Evolutionary conservation across 2,329 filamentous ascomycete genomes (phyloP).

Genomic region (Cercospora zeina): DNA sequence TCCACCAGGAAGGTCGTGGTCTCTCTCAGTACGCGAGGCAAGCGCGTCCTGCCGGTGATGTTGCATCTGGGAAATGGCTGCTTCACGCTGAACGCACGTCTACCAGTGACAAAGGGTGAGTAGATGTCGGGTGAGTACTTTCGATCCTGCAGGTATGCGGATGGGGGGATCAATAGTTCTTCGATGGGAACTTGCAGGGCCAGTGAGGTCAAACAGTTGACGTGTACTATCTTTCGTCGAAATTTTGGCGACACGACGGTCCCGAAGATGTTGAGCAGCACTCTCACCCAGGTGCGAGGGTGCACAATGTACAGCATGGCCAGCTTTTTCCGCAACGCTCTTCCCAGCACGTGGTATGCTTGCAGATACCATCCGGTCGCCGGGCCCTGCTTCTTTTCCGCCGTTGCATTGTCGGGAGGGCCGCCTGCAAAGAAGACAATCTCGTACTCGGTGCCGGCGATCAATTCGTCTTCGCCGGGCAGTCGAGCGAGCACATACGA

Average conservation of each 20-base stretch:
- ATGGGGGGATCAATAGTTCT: slow-evolving; percentile 55
- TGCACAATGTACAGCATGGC: slow-evolving; percentile 60
- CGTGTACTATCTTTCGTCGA: slow-evolving; percentile 58
- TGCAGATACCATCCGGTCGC: slow-evolving; percentile 60
- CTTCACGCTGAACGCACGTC: slow-evolving; percentile 50
- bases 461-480: slow-evolving; percentile 57
- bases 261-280: slow-evolving; percentile 58
- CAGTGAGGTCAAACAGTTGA: slow-evolving; percentile 52
- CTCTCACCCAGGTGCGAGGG: slow-evolving; percentile 58
- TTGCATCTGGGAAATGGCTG: slow-evolving; percentile 51
- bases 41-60: slow-evolving; percentile 47
- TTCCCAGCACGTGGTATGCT: slow-evolving; percentile 57
- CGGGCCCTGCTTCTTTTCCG: slow-evolving; percentile 50
- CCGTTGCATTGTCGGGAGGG: slow-evolving; percentile 47
- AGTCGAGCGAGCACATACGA: slow-evolving; percentile 58
- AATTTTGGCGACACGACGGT: slow-evolving; percentile 60
- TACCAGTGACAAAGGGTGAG: slow-evolving; percentile 49
- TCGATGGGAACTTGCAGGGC: slow-evolving; percentile 55
- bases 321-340: slow-evolving; percentile 57
- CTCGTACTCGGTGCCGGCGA: slow-evolving; percentile 57
- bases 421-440: slow-evolving; percentile 61
- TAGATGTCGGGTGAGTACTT: slow-evolving; percentile 52
- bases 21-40: slow-evolving; percentile 56
- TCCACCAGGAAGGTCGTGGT: slow-evolving; percentile 54
- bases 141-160: slow-evolving; percentile 57